Base-by-base conservation (phyloP, 495 filamentous ascomycete genomes). In the Sordaria brevicollis region DNA sequence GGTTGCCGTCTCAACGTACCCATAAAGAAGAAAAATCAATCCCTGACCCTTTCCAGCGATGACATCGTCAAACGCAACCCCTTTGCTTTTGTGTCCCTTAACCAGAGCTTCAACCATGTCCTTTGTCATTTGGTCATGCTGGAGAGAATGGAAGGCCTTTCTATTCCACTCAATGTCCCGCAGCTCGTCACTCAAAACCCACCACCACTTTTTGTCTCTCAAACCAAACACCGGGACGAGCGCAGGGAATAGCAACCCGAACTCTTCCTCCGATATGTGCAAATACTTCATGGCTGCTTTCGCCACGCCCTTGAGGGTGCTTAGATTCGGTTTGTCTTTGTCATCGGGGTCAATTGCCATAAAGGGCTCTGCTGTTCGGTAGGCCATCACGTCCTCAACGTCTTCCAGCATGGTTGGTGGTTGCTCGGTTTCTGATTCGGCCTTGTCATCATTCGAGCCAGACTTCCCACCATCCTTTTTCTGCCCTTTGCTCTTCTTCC, bases 1-100 rank as follows among this genome's bases (percentile, higher is more conserved):
- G n/a, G n/a, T n/a, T n/a, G n/a, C n/a, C n/a, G n/a, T n/a, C n/a
- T n/a, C n/a, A n/a, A n/a, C n/a, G n/a, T n/a, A n/a, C 21, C 86
- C 79, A 71, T 84, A 75, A n/a, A 75, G 74, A 0, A 88, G 75
- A 13, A 81, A 76, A 13, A 85, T 80, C 10, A 86, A 74, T 2
- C 86, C 86, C 57, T 82, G 82, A 37, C 87, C 87, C 74, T 87
- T 87, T 66, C 82, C 81, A 65, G 78, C 74, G 43, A 85, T 83
- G 6, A 84, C 76, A 71, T 86, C 84, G 65, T 93, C 91, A 72
- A 93, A 91, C n/a, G n/a, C n/a, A n/a, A n/a, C n/a, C n/a, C n/a
- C n/a, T n/a, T n/a, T n/a, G n/a, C n/a, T n/a, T n/a, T 78, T 78
- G 74, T 78, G 75, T 0, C 72, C 74, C 39, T 76, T 74, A 15